A percentile compares a stretch with the other conserved stretches of the same genome.
phyloP scores from a whole-genome alignment of 345 rosid genomes.

The Psidium guajava region DNA sequence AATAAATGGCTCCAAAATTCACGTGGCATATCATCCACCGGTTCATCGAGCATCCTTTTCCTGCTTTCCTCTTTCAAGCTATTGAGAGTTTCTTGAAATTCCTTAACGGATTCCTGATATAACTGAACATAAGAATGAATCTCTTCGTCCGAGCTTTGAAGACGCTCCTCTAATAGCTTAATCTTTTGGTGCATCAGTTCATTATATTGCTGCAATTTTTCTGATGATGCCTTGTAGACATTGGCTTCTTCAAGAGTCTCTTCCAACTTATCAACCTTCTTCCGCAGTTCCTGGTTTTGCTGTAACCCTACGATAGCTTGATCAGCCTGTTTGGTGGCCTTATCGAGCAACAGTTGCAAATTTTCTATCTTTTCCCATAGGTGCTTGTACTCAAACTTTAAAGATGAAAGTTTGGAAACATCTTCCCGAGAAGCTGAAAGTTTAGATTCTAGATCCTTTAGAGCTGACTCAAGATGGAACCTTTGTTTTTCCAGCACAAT shows the following conservation, averaged over 20 bases:
- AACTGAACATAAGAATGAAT: constrained; percentile 58
- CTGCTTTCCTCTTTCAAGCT: constrained; percentile 72
- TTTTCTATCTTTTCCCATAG: constrained; percentile 63
- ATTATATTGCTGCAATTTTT: constrained; percentile 62
- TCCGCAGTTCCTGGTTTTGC: constrained; percentile 72
- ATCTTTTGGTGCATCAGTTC: constrained; percentile 84
- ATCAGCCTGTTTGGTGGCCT: constrained; percentile 74
- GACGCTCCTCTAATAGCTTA: constrained; percentile 68
- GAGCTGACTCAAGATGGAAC: constrained; percentile 45
- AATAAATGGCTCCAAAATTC: constrained; percentile 87
- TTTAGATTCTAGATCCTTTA: constrained; percentile 68
- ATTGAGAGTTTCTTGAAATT: constrained; percentile 75
- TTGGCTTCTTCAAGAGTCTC: constrained; percentile 66
- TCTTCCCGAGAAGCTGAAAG: constrained; percentile 58
- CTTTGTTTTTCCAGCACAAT: constrained; percentile 56
- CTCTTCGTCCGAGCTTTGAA: constrained; percentile 82
- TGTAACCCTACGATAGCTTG: constrained; percentile 67
- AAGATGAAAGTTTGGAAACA: constrained; percentile 47
- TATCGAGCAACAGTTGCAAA: constrained; percentile 54
- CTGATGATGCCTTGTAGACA: constrained; percentile 60
- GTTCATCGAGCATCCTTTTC: constrained; percentile 44
- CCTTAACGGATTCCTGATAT: constrained; percentile 78
- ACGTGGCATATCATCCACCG: constrained; percentile 76
- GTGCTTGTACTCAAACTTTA: constrained; percentile 63
- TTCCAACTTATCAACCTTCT: constrained; percentile 78